These are phyloP conservation scores for Haberlea rhodopensis DNA, from an alignment of 257 asterid genomes.

Conservation along the genomic window DNA sequence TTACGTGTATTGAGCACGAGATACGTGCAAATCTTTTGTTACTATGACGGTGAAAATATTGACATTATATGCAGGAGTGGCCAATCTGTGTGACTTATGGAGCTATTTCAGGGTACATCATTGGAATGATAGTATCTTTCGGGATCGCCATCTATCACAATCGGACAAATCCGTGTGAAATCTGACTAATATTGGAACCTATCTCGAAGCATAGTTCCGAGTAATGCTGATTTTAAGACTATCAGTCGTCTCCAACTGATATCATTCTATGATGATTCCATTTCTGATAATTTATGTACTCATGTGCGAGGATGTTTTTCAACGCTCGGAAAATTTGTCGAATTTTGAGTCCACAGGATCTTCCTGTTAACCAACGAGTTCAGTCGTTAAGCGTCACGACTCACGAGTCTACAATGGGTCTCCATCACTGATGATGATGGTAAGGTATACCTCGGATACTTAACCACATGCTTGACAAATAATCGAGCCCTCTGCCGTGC, in stretches of 20 bases:
- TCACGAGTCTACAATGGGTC: no score
- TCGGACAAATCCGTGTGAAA: slow-evolving; percentile 39
- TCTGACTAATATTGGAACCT: slow-evolving; percentile 36
- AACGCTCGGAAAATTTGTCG: not conserved
- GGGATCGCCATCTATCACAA: slow-evolving; percentile 40
- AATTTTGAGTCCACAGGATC: not conserved
- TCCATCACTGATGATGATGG: no score
- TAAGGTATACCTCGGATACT: no score
- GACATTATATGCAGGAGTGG: slow-evolving; percentile 66
- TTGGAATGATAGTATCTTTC: slow-evolving; percentile 57
- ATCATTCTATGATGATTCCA: no score
- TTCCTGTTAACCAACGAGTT: no score
- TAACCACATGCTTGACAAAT: no score
- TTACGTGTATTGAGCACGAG: slow-evolving; percentile 3
- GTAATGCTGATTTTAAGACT: not conserved
- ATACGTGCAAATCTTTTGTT: slow-evolving; percentile 11
- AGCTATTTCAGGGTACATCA: slow-evolving; percentile 62
- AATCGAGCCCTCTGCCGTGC: no score
- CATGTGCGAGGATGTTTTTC: no score
- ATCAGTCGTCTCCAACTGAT: not conserved
- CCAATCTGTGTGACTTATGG: slow-evolving; percentile 93
- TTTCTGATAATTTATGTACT: no score
- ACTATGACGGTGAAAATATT: slow-evolving; percentile 1
- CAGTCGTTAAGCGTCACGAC: no score
- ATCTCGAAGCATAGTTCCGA: slow-evolving; percentile 12